Base-by-base conservation (phyloP, 768 basidiomycete genomes). In the Rhodotorula babjevae region DNA sequence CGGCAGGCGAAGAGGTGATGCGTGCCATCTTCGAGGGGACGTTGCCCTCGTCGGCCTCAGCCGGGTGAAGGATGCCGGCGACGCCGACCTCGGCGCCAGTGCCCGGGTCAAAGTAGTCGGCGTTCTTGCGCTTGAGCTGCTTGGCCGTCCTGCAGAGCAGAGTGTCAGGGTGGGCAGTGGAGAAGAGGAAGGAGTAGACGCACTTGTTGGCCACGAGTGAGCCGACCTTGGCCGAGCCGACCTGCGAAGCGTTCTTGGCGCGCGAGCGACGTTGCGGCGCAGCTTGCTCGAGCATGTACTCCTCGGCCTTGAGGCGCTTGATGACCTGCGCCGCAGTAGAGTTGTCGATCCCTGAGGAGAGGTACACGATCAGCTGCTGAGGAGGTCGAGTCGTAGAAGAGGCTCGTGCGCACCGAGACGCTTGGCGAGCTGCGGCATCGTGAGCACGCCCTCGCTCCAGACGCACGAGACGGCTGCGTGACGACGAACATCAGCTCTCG, bases 71-170 rank as follows among this genome's bases (percentile, higher is more conserved):
- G 7, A 42, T 25, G 7, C 21, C 15, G 40, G 46, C 29, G 40
- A 66, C 25, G 2, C 19, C 44, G 19, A 5, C 2, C 47, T 72
- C 74, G 40, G 49, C 61, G 0, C 74, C 74, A 23, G 25, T 23
- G 12, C 74, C 70, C 18, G 74, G 74, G 0, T 33, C 47, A 40
- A 72, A 75, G 65, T 75, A 75, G 7, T 29, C 63, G 56, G 33
- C 29, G n/a, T 70, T 46, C 61, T 69, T 75, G 56, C 49, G 59
- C 52, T 63, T 60, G 33, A n/a, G 19, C 50, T 68, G 62, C 52
- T 53, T 55, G 23, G 44, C 10, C 25, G 67, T 36, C 65, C 74
- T 75, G 64, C 50, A 9, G 25, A 25, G 11, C 36, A 4, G 36
- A 36, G 36, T 9, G 9, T 36, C 36, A 36, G 36, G 4, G 36